phyloP scores from a whole-genome alignment of 805 yeast genomes.

The Kregervanrija pseudodelftensis region DNA sequence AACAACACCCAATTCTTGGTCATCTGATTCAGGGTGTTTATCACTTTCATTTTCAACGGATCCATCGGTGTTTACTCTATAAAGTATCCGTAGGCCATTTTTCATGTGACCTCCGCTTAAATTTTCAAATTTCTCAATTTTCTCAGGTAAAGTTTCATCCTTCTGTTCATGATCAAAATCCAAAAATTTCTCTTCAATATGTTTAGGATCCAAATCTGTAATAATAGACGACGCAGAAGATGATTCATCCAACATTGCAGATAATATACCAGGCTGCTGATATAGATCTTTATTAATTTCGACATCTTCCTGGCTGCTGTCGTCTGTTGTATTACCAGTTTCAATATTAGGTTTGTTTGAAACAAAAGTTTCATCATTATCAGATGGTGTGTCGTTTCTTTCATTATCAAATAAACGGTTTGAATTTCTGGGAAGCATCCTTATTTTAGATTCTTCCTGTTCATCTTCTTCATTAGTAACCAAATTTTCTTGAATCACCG shows the following conservation, averaged over 20 bases:
- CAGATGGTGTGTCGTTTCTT: not conserved
- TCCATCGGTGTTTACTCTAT: not conserved
- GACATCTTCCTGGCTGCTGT: not conserved
- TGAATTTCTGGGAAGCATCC: too few species aligned
- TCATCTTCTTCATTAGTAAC: too few species aligned
- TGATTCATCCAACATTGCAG: constrained; percentile 11
- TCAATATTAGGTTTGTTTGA: not conserved
- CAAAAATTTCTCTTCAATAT: not conserved
- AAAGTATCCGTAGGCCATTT: not conserved
- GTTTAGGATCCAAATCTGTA: not conserved
- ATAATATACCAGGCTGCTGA: constrained; percentile 8
- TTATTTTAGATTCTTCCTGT: too few species aligned
- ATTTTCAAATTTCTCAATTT: constrained; percentile 24
- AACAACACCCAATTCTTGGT: not conserved
- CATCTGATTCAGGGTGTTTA: not conserved
- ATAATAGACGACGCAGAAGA: constrained; percentile 6
- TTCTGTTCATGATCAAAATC: constrained; percentile 1
- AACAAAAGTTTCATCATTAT: not conserved
- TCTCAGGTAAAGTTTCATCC: constrained; percentile 16
- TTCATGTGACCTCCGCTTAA: constrained; percentile 19
- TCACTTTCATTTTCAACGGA: not conserved
- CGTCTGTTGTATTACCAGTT: constrained; percentile 2
- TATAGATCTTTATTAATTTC: not conserved
- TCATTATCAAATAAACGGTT: too few species aligned
- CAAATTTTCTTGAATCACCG: too few species aligned